Conservation (phyloP, 345 rosid genomes). For the Mercurialis annua region DNA sequence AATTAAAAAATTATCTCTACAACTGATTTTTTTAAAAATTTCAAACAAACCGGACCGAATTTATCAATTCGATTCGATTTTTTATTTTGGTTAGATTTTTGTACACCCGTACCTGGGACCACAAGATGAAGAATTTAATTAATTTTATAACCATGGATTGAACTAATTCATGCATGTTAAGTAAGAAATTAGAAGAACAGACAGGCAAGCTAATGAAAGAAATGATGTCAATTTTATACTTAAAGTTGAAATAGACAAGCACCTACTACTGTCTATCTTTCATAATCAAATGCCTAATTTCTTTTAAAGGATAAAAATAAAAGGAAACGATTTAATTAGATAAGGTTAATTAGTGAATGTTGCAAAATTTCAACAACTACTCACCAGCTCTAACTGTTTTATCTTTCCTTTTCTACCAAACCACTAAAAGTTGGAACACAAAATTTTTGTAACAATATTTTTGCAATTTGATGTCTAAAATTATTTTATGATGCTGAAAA, state of each 20-base stretch:
- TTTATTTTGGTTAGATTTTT: too few relatives aligned
- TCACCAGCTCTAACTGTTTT: background rate
- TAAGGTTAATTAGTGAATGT: background rate
- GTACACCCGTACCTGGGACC: too few relatives aligned
- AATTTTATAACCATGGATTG: background rate
- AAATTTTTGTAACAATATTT: too few relatives aligned
- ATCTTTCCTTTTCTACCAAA: background rate
- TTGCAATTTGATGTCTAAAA: too few relatives aligned
- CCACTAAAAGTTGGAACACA: too few relatives aligned
- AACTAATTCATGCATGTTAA: background rate
- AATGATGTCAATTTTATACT: background rate
- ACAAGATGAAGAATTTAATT: background rate
- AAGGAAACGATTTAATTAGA: slow-evolving; percentile 7
- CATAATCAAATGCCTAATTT: slow-evolving; percentile 8
- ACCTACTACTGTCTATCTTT: slow-evolving; percentile 22
- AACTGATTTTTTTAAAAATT: too few relatives aligned
- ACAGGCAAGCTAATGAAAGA: slow-evolving; percentile 11
- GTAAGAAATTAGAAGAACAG: background rate
- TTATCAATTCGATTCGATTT: too few relatives aligned
- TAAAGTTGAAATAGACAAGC: slow-evolving; percentile 18
- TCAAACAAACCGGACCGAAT: too few relatives aligned
- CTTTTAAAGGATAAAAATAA: background rate
- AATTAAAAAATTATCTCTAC: too few relatives aligned
- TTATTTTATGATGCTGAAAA: too few relatives aligned
- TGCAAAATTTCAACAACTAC: slow-evolving; percentile 21